Conservation (phyloP, 768 basidiomycete genomes). For the Podaxis sp. region DNA sequence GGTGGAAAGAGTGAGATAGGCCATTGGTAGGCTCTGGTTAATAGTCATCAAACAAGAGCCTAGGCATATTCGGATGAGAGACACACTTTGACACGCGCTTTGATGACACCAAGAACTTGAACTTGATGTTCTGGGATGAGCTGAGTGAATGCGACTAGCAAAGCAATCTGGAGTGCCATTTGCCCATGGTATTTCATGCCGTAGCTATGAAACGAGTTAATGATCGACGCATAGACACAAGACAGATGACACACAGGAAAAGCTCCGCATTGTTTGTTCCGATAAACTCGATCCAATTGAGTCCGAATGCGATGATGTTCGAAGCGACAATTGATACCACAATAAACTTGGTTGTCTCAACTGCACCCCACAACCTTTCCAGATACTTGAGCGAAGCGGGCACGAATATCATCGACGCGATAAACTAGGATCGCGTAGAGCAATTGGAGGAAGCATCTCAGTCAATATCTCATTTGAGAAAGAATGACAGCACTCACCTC, state of each 20-base stretch:
- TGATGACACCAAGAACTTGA: slow-evolving; percentile 81
- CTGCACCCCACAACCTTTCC: slow-evolving; percentile 90
- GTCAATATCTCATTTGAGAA: slow-evolving; percentile 5
- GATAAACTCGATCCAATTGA: slow-evolving; percentile 85
- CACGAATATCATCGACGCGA: slow-evolving; percentile 70
- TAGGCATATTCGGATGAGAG: background rate
- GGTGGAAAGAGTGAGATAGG: slow-evolving; percentile 86
- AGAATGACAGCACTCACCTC: slow-evolving; percentile 56
- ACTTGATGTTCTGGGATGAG: slow-evolving; percentile 98
- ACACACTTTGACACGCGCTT: slow-evolving; percentile 84
- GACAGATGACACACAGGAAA: slow-evolving; percentile 60
- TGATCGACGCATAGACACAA: background rate
- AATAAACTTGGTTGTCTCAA: slow-evolving; percentile 85
- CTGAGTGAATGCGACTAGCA: slow-evolving; percentile 96
- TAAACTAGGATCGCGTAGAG: slow-evolving; percentile 49
- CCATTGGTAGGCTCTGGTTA: slow-evolving; percentile 86
- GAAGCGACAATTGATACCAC: slow-evolving; percentile 70
- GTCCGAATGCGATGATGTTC: slow-evolving; percentile 83
- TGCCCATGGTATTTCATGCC: slow-evolving; percentile 90
- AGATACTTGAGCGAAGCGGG: slow-evolving; percentile 85
- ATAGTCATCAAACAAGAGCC: background rate
- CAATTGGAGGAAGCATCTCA: background rate
- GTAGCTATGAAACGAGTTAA: slow-evolving; percentile 44
- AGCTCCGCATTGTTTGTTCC: slow-evolving; percentile 65
- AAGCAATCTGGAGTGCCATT: slow-evolving; percentile 83